These are phyloP conservation scores for Coemansia sp. DNA, from an alignment of 371 early-diverging fungal species.

Conservation along the genomic window DNA sequence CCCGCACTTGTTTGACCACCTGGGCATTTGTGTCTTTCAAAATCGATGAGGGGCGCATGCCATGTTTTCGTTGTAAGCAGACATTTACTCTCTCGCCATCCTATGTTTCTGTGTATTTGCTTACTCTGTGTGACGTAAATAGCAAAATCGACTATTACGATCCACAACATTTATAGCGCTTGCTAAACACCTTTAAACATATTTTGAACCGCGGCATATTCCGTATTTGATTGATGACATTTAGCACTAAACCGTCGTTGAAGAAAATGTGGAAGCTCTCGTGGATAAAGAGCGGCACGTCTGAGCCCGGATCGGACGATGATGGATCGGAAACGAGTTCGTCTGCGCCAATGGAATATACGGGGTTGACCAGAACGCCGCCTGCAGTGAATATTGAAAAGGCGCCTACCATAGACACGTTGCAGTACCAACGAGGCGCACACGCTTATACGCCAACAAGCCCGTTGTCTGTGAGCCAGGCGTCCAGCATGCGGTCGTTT, in stretches of 20 bases:
- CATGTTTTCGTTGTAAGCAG: slow-evolving; percentile 13
- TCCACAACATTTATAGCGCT: background rate
- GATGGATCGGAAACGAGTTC: background rate
- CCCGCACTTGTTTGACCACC: background rate
- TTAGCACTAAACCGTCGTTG: slow-evolving; percentile 32
- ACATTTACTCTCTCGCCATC: background rate
- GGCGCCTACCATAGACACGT: background rate
- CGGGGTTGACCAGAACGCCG: background rate
- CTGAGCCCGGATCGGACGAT: slow-evolving; percentile 12
- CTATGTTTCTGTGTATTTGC: background rate
- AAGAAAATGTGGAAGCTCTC: slow-evolving; percentile 50
- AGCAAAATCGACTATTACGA: background rate
- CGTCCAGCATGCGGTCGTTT: slow-evolving; percentile 23
- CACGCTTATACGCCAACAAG: slow-evolving; percentile 37
- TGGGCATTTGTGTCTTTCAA: background rate
- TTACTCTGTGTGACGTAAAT: background rate
- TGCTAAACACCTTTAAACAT: background rate
- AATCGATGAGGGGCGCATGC: background rate
- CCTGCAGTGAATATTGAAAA: slow-evolving; percentile 1
- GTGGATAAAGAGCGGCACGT: slow-evolving; percentile 24
- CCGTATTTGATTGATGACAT: slow-evolving; percentile 18
- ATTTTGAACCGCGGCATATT: no score
- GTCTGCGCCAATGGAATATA: background rate
- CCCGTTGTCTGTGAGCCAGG: slow-evolving; percentile 27
- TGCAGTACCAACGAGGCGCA: slow-evolving; percentile 5